A percentile compares a stretch with the other conserved stretches of the same genome.
Conservation (phyloP, 176 grass and related monocot genomes). For the Musa itinerans region DNA sequence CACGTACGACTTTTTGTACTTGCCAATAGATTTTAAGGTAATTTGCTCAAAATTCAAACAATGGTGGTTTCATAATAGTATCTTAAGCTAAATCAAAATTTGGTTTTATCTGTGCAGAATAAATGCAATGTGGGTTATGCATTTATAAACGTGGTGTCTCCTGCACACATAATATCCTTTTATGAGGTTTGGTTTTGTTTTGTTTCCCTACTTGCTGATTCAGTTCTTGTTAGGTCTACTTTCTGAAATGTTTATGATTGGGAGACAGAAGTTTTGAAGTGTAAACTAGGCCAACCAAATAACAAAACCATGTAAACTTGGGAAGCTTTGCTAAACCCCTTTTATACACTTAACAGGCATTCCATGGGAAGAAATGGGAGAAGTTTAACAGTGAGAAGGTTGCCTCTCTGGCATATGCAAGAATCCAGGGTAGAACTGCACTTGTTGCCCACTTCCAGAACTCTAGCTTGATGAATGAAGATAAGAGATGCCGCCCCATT, state of each 20-base stretch:
- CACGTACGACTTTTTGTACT: conserved; percentile 45
- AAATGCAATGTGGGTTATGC: conserved; percentile 59
- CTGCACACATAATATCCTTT: conserved; percentile 37
- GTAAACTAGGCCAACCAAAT: too few species aligned
- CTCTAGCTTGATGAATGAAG: too few species aligned
- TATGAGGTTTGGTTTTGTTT: conserved; percentile 27
- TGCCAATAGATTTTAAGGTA: conserved; percentile 55
- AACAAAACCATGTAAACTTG: too few species aligned
- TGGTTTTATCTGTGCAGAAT: conserved; percentile 33
- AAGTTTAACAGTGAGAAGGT: too few species aligned
- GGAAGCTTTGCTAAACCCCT: background rate
- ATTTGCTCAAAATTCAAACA: background rate
- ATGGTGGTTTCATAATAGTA: background rate
- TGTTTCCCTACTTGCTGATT: background rate
- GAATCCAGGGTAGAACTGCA: conserved; percentile 32
- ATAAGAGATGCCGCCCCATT: too few species aligned
- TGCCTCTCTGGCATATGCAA: conserved; percentile 37
- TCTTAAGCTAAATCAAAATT: conserved; percentile 1
- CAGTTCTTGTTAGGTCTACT: too few species aligned
- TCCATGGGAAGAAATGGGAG: conserved; percentile 18
- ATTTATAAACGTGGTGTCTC: conserved; percentile 45
- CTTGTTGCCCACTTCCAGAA: too few species aligned
- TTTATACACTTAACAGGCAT: conserved; percentile 20
- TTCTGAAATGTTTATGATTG: too few species aligned
- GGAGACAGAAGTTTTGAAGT: too few species aligned